These are phyloP conservation scores for Penicillium arizonense DNA, from an alignment of 495 filamentous ascomycete species.

Conservation along the genomic window DNA sequence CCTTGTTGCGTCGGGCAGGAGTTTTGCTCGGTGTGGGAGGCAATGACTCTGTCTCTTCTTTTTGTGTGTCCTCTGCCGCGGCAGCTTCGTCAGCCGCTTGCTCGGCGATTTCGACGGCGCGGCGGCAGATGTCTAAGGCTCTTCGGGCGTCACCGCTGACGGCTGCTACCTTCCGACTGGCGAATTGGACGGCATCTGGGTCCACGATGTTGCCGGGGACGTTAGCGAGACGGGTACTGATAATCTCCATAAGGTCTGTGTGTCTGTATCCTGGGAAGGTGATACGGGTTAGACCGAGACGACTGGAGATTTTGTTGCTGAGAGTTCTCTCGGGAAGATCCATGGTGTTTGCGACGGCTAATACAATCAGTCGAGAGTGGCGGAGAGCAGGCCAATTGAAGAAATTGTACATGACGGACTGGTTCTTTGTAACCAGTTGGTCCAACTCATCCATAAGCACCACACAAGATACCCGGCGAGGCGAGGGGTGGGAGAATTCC, in stretches of 20 bases:
- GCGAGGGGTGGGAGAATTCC: slow-evolving; percentile 88
- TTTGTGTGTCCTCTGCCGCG: slow-evolving; percentile 17
- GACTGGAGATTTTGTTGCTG: slow-evolving; percentile 95
- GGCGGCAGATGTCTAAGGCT: slow-evolving; percentile 90
- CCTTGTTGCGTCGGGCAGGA: slow-evolving; percentile 31
- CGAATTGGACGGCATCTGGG: slow-evolving; percentile 92
- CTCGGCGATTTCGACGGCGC: slow-evolving; percentile 95
- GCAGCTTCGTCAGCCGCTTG: slow-evolving; percentile 51
- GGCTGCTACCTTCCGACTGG: slow-evolving; percentile 92
- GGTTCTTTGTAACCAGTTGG: slow-evolving; percentile 94
- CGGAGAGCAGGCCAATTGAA: slow-evolving; percentile 98
- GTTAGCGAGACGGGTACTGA: slow-evolving; percentile 80
- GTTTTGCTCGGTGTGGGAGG: slow-evolving; percentile 50
- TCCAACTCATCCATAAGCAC: slow-evolving; percentile 99
- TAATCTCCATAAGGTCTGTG: slow-evolving; percentile 96
- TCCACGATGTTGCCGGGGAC: slow-evolving; percentile 91
- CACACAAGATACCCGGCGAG: slow-evolving; percentile 89
- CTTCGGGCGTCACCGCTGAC: slow-evolving; percentile 92
- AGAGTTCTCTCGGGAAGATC: slow-evolving; percentile 95
- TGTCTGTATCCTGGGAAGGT: slow-evolving; percentile 98
- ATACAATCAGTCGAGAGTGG: slow-evolving; percentile 88
- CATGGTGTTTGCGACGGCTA: slow-evolving; percentile 99
- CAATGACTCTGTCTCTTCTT: slow-evolving; percentile 34
- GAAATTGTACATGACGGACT: slow-evolving; percentile 99
- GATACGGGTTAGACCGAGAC: slow-evolving; percentile 85